Evolutionary conservation across 169 alveolate species (phyloP).

Genomic region (Eimeria praecox): DNA sequence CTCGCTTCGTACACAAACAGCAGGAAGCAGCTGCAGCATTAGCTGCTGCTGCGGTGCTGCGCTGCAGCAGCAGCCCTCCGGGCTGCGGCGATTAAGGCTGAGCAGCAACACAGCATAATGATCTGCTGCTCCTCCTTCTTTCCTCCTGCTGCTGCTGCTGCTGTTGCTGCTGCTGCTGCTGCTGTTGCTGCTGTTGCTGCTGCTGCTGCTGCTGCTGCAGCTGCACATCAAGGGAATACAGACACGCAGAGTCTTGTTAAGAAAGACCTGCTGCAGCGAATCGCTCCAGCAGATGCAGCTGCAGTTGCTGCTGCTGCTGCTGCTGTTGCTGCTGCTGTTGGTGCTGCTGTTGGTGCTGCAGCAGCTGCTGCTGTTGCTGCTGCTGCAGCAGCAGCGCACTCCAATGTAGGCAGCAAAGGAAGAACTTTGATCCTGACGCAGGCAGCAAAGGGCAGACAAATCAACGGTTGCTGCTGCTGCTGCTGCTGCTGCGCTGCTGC

Average conservation of each 20-base stretch:
- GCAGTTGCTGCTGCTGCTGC: conserved; percentile 43
- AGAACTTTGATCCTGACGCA: neutral
- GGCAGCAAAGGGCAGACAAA: conserved; percentile 19
- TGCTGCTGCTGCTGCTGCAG: conserved; percentile 60
- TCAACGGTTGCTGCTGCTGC: conserved; percentile 41
- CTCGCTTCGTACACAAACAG: neutral
- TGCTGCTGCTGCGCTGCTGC: conserved; percentile 57
- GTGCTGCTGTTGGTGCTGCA: neutral
- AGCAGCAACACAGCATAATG: conserved; percentile 31
- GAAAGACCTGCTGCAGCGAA: conserved; percentile 22
- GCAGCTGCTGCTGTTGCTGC: conserved; percentile 54
- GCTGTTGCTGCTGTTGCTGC: conserved; percentile 6
- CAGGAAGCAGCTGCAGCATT: conserved; percentile 39
- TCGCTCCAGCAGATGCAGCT: conserved; percentile 51
- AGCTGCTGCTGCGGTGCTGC: conserved; percentile 45
- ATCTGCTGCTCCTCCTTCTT: neutral
- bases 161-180: conserved; percentile 53
- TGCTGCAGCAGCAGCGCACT: conserved; percentile 35
- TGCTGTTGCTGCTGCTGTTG: conserved; percentile 27
- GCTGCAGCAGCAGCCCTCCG: conserved; percentile 59
- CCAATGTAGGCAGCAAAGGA: conserved; percentile 30
- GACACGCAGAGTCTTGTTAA: conserved; percentile 4
- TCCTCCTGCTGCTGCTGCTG: neutral
- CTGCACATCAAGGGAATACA: neutral
- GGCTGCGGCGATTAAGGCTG: neutral